Evolutionary conservation across 2,329 filamentous ascomycete species (phyloP).

Genomic region (Clathrospora elynae): DNA sequence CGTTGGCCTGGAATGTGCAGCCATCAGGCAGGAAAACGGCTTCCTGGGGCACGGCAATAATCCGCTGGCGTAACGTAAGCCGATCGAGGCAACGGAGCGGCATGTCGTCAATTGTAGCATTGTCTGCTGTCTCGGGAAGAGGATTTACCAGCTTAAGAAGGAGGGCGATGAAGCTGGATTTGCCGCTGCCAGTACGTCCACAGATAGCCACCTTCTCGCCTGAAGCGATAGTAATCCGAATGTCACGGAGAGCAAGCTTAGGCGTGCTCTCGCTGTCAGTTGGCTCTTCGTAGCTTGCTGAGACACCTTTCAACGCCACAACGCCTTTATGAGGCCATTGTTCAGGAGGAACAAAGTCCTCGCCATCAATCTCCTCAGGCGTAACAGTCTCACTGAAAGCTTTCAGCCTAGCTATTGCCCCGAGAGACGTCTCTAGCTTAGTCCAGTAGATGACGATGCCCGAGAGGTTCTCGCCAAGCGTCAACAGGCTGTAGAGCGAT

Average conservation of each 20-base stretch:
- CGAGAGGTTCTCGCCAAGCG: conserved; percentile 12
- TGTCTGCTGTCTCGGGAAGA: conserved; percentile 2
- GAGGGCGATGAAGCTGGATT: conserved; percentile 9
- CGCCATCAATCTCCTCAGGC: conserved; percentile 19
- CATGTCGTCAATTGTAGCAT: conserved; percentile 12
- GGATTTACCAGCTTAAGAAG: conserved; percentile 20
- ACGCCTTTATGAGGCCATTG: conserved; percentile 38
- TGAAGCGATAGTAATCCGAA: conserved; percentile 51
- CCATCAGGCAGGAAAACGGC: conserved; percentile 52
- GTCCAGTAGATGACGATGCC: conserved; percentile 21
- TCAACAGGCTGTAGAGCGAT: conserved; percentile 20
- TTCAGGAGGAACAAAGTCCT: conserved; percentile 19
- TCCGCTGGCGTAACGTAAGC: conserved; percentile 22
- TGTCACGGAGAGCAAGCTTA: conserved; percentile 15
- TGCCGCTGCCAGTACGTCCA: conserved; percentile 56
- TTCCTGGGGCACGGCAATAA: conserved; percentile 57
- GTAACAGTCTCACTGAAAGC: conserved; percentile 16
- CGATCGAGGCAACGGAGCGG: conserved; percentile 13
- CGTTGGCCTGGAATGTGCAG: conserved; percentile 50
- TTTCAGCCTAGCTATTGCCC: conserved; percentile 25
- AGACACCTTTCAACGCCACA: conserved; percentile 46
- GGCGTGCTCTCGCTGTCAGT: not conserved
- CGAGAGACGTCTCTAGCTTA: conserved; percentile 25
- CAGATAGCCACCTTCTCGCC: conserved; percentile 56
- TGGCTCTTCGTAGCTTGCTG: conserved; percentile 33